Percentiles rank a stretch among this genome's conserved stretches.
phyloP scores from a whole-genome alignment of 495 filamentous ascomycete genomes.

The Gamarada debralockiae region DNA sequence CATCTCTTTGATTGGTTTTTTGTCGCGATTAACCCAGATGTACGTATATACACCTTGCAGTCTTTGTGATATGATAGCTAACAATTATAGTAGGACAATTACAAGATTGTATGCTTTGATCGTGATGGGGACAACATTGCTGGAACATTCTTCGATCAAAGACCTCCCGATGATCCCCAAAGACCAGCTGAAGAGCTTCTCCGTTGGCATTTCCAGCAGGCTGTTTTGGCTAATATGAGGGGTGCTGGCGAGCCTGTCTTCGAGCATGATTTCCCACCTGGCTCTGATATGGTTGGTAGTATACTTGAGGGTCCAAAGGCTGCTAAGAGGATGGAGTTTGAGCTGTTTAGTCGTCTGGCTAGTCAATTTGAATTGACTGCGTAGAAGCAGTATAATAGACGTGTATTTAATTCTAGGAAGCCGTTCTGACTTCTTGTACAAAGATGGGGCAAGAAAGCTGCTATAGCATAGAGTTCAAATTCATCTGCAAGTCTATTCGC shows the following conservation, averaged over 20 bases:
- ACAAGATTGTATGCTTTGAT: slow-evolving; percentile 34
- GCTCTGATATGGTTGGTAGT: slow-evolving; percentile 34
- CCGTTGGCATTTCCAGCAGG: slow-evolving; percentile 40
- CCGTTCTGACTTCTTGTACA: too few relatives aligned
- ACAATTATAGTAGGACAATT: slow-evolving; percentile 27
- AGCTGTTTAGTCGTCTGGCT: slow-evolving; percentile 31
- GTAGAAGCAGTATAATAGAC: too few relatives aligned
- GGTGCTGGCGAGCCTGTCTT: slow-evolving; percentile 35
- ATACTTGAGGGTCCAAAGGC: slow-evolving; percentile 31
- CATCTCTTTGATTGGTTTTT: slow-evolving; percentile 29
- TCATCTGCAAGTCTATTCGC: too few relatives aligned
- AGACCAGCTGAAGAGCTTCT: slow-evolving; percentile 33
- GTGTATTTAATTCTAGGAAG: too few relatives aligned
- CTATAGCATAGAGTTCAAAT: too few relatives aligned
- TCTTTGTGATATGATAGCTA: slow-evolving; percentile 9
- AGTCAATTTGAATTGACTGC: slow-evolving; percentile 3
- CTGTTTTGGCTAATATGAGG: slow-evolving; percentile 34
- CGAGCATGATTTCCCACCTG: slow-evolving; percentile 38
- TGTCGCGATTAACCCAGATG: slow-evolving; percentile 33
- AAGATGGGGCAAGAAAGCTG: too few relatives aligned
- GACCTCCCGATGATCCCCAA: slow-evolving; percentile 30
- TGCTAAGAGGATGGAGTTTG: slow-evolving; percentile 33
- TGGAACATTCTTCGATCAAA: slow-evolving; percentile 31
- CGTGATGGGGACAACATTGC: slow-evolving; percentile 24
- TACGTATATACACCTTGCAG: slow-evolving; percentile 19